Conservation (phyloP, 306 rosid genomes). For the Sechiopsis laciniata region DNA sequence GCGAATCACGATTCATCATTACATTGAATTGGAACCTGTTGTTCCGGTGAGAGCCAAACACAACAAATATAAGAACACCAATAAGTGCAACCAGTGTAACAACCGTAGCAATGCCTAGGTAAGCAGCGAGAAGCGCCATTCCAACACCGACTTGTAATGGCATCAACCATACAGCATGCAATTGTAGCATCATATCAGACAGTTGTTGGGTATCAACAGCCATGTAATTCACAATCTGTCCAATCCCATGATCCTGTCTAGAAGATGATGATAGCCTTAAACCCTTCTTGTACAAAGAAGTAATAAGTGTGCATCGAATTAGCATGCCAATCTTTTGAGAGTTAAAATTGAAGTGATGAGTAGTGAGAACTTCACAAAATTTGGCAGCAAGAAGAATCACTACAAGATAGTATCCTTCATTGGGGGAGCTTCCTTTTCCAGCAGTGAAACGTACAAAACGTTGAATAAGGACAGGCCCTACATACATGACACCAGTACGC, state of each 20-base stretch:
- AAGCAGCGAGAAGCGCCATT: slow-evolving; percentile 50
- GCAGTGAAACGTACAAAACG: slow-evolving; percentile 70
- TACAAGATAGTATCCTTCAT: slow-evolving; percentile 73
- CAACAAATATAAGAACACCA: slow-evolving; percentile 63
- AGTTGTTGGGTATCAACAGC: slow-evolving; percentile 77
- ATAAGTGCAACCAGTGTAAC: slow-evolving; percentile 39
- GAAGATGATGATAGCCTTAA: slow-evolving; percentile 35
- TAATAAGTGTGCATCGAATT: slow-evolving; percentile 61
- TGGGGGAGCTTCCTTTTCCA: slow-evolving; percentile 58
- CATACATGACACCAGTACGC: slow-evolving; percentile 59
- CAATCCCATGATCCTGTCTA: slow-evolving; percentile 42
- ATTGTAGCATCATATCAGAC: slow-evolving; percentile 67
- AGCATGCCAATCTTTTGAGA: slow-evolving; percentile 67
- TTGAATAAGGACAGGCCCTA: slow-evolving; percentile 76
- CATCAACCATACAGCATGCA: slow-evolving; percentile 85
- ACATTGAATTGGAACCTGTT: slow-evolving; percentile 66
- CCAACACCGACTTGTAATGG: slow-evolving; percentile 74
- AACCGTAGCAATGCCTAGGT: slow-evolving; percentile 59
- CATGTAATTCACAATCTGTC: slow-evolving; percentile 56
- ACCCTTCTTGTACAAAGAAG: slow-evolving; percentile 44
- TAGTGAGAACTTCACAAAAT: slow-evolving; percentile 64
- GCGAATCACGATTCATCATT: slow-evolving; percentile 72
- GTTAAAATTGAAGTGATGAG: slow-evolving; percentile 81
- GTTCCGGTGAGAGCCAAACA: slow-evolving; percentile 65
- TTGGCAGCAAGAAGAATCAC: slow-evolving; percentile 61